Percentiles rank a stretch among this genome's conserved stretches.
Conservation (phyloP, 257 asterid species). For the Nyctanthes arbortristis region DNA sequence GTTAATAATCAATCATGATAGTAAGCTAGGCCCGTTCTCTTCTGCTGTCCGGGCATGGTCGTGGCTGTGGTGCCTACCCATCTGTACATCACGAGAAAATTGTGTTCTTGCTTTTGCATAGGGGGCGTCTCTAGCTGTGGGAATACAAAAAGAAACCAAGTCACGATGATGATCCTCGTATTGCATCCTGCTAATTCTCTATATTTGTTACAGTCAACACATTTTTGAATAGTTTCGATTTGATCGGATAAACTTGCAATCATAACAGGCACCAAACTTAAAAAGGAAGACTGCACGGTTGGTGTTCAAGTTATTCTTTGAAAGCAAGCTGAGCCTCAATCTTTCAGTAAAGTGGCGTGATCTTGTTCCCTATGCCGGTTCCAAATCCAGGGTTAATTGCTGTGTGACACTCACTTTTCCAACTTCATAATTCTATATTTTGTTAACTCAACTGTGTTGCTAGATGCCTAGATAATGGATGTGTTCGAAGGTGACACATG, state of each 20-base stretch:
- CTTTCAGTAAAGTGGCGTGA: not conserved
- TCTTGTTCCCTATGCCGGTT: no score
- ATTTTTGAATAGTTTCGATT: not conserved
- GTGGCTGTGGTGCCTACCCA: slow-evolving; percentile 64
- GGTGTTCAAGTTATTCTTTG: no score
- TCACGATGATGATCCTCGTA: slow-evolving; percentile 2
- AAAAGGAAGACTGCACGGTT: no score
- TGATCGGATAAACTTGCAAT: not conserved
- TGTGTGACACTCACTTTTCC: no score
- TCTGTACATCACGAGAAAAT: slow-evolving; percentile 74
- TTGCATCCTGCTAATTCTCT: not conserved
- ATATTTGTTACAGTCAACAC: not conserved
- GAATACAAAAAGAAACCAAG: not conserved
- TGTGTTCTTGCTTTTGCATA: slow-evolving; percentile 87
- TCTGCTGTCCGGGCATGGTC: slow-evolving; percentile 77
- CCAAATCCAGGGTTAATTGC: no score
- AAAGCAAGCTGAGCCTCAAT: no score
- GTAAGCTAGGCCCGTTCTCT: slow-evolving; percentile 70
- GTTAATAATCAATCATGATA: slow-evolving; percentile 24
- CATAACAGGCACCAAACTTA: no score
- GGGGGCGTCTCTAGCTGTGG: slow-evolving; percentile 94
- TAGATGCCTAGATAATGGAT: no score
- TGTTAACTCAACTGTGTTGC: no score
- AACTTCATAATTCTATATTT: no score
- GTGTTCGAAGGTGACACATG: no score